Conservation (phyloP, 257 asterid species). For the Leonotis leonurus region DNA sequence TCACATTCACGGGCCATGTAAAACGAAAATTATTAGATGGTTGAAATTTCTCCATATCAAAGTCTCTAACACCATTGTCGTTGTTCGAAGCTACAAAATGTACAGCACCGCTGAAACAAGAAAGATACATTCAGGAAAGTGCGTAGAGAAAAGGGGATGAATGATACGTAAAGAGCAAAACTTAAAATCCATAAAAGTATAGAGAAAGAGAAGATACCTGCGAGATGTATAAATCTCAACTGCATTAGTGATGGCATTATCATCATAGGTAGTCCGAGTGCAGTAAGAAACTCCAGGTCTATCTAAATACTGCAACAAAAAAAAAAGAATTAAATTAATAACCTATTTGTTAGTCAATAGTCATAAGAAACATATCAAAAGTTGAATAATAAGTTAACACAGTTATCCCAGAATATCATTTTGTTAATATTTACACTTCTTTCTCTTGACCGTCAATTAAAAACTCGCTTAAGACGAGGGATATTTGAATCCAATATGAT, state of each 20-base stretch:
- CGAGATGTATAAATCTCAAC: constrained; percentile 58
- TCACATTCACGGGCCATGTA: constrained; percentile 94
- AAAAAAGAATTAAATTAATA: neutral
- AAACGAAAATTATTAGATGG: constrained; percentile 57
- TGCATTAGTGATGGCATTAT: constrained; percentile 84
- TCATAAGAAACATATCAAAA: neutral
- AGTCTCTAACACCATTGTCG: constrained; percentile 83
- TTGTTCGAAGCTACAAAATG: constrained; percentile 88
- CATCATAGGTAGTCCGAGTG: constrained; percentile 86
- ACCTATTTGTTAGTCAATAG: neutral
- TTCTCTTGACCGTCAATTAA: no score
- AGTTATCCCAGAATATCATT: no score
- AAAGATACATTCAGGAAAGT: constrained; percentile 21
- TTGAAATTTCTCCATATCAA: constrained; percentile 84
- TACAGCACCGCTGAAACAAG: constrained; percentile 70
- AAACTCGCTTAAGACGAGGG: no score
- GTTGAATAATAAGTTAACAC: neutral
- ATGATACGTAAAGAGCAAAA: neutral
- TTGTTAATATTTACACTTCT: no score
- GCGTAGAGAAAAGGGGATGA: neutral
- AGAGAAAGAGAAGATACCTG: constrained; percentile 45
- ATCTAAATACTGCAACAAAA: constrained; percentile 63
- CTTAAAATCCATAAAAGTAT: neutral
- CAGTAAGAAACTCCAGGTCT: constrained; percentile 88
- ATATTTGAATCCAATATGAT: no score